Conservation (phyloP, 2,329 filamentous ascomycete species). For the Sporothrix inflata region DNA sequence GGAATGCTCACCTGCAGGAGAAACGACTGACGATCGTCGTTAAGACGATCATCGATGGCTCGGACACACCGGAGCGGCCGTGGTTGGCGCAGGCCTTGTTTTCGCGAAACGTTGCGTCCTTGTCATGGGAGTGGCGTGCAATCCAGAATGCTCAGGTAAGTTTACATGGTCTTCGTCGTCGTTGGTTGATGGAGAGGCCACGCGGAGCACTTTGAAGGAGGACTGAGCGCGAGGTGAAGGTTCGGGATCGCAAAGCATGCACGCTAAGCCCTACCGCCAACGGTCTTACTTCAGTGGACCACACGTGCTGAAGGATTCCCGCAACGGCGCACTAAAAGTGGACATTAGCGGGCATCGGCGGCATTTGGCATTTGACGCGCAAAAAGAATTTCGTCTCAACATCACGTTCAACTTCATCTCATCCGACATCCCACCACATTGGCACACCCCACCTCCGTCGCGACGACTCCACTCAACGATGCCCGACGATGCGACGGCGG, state of each 20-base stretch:
- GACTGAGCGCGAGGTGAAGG: neutral
- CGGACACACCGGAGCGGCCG: too few species aligned
- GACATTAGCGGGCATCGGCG: neutral
- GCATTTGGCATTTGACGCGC: neutral
- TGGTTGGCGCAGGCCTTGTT: too few species aligned
- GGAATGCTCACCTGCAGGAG: too few species aligned
- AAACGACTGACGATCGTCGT: too few species aligned
- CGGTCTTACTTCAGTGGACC: neutral
- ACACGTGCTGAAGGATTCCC: constrained; percentile 5
- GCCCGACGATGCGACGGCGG: constrained; percentile 42
- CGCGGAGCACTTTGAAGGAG: neutral
- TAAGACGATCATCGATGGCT: too few species aligned
- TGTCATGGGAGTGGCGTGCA: too few species aligned
- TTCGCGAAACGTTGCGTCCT: too few species aligned
- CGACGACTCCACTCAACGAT: constrained; percentile 30
- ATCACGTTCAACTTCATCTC: neutral
- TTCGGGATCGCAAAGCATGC: neutral
- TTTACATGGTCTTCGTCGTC: too few species aligned
- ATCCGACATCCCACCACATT: neutral
- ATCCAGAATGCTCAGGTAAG: too few species aligned
- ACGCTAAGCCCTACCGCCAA: neutral
- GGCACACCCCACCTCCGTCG: neutral
- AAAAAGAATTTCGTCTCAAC: neutral
- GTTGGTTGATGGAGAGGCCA: too few species aligned
- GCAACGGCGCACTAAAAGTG: neutral